Conservation (phyloP, 768 basidiomycete species). For the Lentinula raphanica region DNA sequence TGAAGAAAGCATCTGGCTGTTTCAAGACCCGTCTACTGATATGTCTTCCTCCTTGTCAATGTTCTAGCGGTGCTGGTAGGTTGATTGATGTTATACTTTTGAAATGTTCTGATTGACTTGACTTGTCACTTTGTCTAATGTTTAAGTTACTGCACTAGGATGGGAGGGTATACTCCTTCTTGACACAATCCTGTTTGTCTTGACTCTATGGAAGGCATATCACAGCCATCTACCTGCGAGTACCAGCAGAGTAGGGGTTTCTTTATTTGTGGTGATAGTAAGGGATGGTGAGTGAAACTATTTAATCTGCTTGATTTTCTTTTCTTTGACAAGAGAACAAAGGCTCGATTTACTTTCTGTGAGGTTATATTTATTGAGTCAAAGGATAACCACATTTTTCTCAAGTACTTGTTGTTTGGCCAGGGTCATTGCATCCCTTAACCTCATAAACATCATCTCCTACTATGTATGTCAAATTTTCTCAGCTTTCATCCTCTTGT, state of each 20-base stretch:
- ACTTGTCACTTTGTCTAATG: neutral
- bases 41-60: neutral
- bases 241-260: neutral
- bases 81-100: neutral
- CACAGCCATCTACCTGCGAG: neutral
- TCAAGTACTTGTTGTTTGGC: too few species aligned
- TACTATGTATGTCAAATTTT: too few species aligned
- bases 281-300: neutral
- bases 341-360: slow-evolving; percentile 1
- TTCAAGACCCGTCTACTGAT: neutral
- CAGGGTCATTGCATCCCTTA: neutral
- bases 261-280: neutral
- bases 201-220: neutral
- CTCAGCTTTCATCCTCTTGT: too few species aligned
- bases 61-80: neutral
- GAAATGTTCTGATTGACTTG: too few species aligned
- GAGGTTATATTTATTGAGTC: neutral
- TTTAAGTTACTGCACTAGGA: neutral
- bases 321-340: too few species aligned
- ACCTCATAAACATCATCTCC: neutral
- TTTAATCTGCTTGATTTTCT: neutral
- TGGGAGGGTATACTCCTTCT: neutral
- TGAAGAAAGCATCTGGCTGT: neutral
- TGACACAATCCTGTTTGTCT: neutral
- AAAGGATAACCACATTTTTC: neutral